Percentiles rank a stretch among this genome's conserved stretches.
Conservation (phyloP, 2,329 filamentous ascomycete species). For the Nemania sp. region DNA sequence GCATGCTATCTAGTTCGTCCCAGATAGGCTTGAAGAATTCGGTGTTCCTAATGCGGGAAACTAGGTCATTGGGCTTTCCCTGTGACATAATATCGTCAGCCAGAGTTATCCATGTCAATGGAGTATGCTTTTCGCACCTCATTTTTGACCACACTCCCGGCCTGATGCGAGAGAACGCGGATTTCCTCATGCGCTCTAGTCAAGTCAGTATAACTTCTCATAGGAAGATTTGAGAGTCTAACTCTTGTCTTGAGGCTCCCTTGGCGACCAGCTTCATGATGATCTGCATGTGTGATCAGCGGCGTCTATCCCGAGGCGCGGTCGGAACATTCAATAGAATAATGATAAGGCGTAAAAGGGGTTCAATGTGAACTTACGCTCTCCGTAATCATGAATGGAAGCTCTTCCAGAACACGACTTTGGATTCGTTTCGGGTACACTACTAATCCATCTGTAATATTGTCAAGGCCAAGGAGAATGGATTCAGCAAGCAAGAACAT, state of each 20-base stretch:
- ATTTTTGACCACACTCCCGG: slow-evolving; percentile 62
- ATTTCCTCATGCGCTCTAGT: slow-evolving; percentile 79
- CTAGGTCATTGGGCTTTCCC: slow-evolving; percentile 78
- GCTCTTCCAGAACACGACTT: slow-evolving; percentile 62
- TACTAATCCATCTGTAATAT: slow-evolving; percentile 70
- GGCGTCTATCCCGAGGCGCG: not conserved
- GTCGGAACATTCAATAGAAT: not conserved
- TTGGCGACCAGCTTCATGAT: slow-evolving; percentile 39
- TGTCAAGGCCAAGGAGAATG: slow-evolving; percentile 69
- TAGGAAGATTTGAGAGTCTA: not conserved
- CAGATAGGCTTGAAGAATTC: slow-evolving; percentile 77
- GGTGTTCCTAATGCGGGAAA: slow-evolving; percentile 73
- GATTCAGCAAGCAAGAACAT: slow-evolving; percentile 71
- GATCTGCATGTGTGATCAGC: slow-evolving; percentile 24
- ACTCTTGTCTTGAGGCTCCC: slow-evolving; percentile 38
- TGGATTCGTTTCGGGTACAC: slow-evolving; percentile 78
- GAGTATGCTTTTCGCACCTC: slow-evolving; percentile 38
- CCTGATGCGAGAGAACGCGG: slow-evolving; percentile 78
- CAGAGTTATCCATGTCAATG: not conserved
- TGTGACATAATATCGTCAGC: not conserved
- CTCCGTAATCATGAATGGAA: slow-evolving; percentile 80
- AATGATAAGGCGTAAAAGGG: not conserved
- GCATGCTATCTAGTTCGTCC: slow-evolving; percentile 68
- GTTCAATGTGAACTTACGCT: slow-evolving; percentile 17
- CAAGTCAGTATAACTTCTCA: not conserved